These are phyloP conservation scores for Ustilago vetiveriae DNA, from an alignment of 1,284 basidiomycete species.

Conservation along the genomic window DNA sequence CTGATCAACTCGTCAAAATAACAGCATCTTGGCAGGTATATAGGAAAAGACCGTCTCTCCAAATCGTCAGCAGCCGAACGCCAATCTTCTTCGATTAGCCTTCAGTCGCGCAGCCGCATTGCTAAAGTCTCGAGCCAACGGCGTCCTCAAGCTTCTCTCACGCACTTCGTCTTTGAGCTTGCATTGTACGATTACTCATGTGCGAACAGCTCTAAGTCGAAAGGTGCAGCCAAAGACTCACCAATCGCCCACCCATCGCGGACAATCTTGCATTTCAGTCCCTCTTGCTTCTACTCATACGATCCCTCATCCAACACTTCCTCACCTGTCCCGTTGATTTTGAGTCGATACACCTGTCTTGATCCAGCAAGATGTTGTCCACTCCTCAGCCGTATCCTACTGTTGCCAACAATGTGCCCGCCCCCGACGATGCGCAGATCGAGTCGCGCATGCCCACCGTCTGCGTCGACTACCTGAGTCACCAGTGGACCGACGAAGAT, in stretches of 20 bases:
- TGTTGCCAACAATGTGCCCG: conserved; percentile 59
- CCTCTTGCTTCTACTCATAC: conserved; percentile 1
- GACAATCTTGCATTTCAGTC: conserved; percentile 15
- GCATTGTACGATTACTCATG: conserved; percentile 15
- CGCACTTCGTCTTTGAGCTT: neutral
- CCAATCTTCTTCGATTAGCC: too few relatives aligned
- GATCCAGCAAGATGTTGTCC: conserved; percentile 60
- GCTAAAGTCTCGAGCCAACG: neutral
- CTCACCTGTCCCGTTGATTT: too few relatives aligned
- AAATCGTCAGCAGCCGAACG: too few relatives aligned
- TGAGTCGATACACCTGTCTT: conserved; percentile 10
- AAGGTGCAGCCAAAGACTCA: conserved; percentile 22
- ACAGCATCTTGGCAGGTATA: too few relatives aligned
- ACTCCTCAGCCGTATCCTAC: conserved; percentile 64
- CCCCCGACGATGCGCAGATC: conserved; percentile 66
- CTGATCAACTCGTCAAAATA: too few relatives aligned
- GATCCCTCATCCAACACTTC: too few relatives aligned
- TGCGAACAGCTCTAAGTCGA: conserved; percentile 17
- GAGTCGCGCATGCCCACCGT: conserved; percentile 70
- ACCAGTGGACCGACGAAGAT: conserved; percentile 97
- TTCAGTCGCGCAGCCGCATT: too few relatives aligned
- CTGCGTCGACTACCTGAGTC: conserved; percentile 78
- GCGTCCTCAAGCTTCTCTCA: neutral
- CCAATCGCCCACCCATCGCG: conserved; percentile 3
- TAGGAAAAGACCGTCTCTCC: too few relatives aligned